A percentile compares a stretch with the other conserved stretches of the same genome.
Evolutionary conservation across 495 filamentous ascomycete species (phyloP).

Genomic region (Bathelium albidoporum): DNA sequence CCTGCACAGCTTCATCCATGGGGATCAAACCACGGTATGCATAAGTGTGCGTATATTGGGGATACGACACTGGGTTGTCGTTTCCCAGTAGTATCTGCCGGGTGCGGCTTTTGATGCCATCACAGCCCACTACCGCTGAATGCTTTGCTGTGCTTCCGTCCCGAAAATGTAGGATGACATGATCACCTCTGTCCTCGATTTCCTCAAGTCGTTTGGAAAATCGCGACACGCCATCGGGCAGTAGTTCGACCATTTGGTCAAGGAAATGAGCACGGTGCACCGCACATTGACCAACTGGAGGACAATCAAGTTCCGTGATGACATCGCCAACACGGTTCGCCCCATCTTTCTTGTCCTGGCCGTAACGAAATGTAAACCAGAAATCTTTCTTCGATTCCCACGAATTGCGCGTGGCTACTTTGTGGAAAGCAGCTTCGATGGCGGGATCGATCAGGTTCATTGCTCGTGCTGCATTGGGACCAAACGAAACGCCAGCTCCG

Average conservation of each 20-base stretch:
- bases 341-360: slow-evolving; percentile 19
- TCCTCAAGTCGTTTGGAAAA: slow-evolving; percentile 33
- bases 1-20: slow-evolving; percentile 45
- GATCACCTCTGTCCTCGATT: slow-evolving; percentile 23
- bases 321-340: slow-evolving; percentile 21
- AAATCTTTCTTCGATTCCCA: slow-evolving; percentile 12
- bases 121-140: slow-evolving; percentile 43
- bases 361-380: slow-evolving; percentile 26
- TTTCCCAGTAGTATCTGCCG: slow-evolving; percentile 37
- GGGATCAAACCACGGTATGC: slow-evolving; percentile 50
- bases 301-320: slow-evolving; percentile 24
- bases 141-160: slow-evolving; percentile 44
- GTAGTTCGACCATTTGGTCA: slow-evolving; percentile 45
- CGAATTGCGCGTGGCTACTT: slow-evolving; percentile 25
- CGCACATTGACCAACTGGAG: slow-evolving; percentile 25
- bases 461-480: slow-evolving; percentile 47
- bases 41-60: slow-evolving; percentile 43
- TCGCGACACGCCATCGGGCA: slow-evolving; percentile 38
- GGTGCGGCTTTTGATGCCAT: slow-evolving; percentile 46
- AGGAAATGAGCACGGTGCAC: slow-evolving; percentile 50
- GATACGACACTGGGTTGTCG: slow-evolving; percentile 28
- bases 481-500: slow-evolving; percentile 53
- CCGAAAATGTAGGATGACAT: slow-evolving; percentile 39
- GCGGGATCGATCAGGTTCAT: slow-evolving; percentile 43
- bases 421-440: slow-evolving; percentile 35